Evolutionary conservation across 495 filamentous ascomycete species (phyloP).

Genomic region (Xylaria sp.): DNA sequence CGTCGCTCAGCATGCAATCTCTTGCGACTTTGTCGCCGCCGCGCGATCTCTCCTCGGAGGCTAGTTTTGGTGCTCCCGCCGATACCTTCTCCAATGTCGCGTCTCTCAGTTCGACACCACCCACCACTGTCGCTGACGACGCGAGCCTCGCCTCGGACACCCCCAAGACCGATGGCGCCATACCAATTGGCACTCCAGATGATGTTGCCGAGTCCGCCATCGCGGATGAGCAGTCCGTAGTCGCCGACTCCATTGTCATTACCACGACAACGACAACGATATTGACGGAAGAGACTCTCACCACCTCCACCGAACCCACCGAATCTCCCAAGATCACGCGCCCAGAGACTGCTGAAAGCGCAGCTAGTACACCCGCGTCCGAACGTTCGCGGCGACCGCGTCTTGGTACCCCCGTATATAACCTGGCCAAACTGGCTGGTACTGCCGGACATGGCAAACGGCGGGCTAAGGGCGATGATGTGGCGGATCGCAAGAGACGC

Average conservation of each 20-base stretch:
- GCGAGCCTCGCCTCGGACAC: constrained; percentile 53
- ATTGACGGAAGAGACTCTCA: constrained; percentile 10
- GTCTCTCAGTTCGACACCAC: constrained; percentile 57
- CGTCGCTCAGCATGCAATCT: constrained; percentile 37
- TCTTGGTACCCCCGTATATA: constrained; percentile 59
- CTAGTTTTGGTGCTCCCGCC: constrained; percentile 40
- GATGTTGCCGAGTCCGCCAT: constrained; percentile 32
- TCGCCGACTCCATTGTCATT: constrained; percentile 50
- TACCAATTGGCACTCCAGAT: constrained; percentile 32
- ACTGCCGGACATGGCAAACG: constrained; percentile 53
- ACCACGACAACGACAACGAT: constrained; percentile 12
- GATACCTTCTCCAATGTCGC: constrained; percentile 51
- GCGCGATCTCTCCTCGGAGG: constrained; percentile 42
- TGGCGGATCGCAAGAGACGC: constrained; percentile 46
- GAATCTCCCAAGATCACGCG: constrained; percentile 10
- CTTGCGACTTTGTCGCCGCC: constrained; percentile 33
- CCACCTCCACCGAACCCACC: constrained; percentile 3
- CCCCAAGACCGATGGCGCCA: constrained; percentile 35
- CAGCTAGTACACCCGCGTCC: constrained; percentile 32
- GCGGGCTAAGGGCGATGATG: constrained; percentile 47
- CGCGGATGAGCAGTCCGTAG: constrained; percentile 37
- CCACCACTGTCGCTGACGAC: constrained; percentile 54
- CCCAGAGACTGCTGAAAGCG: background rate
- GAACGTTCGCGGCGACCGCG: constrained; percentile 55
- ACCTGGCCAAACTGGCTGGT: constrained; percentile 58